Evolutionary conservation across 116 monocot genomes (phyloP), one percentile per base, ranked within the genome.

Genomic region (Cymodocea nodosa): DNA sequence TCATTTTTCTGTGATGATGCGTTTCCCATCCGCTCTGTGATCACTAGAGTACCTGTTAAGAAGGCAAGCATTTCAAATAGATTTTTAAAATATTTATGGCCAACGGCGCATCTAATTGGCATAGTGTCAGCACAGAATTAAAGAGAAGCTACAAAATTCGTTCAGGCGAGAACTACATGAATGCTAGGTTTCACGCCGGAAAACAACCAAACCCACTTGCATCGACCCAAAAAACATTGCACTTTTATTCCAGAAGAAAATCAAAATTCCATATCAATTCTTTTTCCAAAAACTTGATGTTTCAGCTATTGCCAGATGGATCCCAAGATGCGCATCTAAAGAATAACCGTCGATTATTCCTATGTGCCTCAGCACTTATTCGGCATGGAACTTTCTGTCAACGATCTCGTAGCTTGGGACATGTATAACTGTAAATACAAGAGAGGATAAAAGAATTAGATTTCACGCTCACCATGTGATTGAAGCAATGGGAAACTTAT

Each of bases 391-490:
- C 60, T 83, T 87, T 4, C 65, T 52, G 76, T 76, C 79, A 30
- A 90, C 87, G 13, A 85, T 77, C 35, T 90, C 90, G 51, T 95
- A 95, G 62, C 79, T 81, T 17, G 94, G 94, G 19, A 90, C 87
- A 69, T 83, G 73, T 39, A 79, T 59, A 65, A 90, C 95, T 90
- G 77, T 60, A 77, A 44, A 44, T 44, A 10, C 7, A 44, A 44
- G 56, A 67, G 39, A 61, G 23, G 52, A 57, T 48, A 51, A 15
- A 48, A 64, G 0, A 15, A 49, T 19, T 15, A n/a, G 39, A 24
- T 65, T 65, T 15, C 56, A n/a, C 15, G 52, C 13, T 4, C 13
- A 56, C 15, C 19, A 17, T 17, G 15, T 11, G 49, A 52, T 52
- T 19, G 3, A 23, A 61, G 6, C 62, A 54, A 36, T 23, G 16